Conservation (phyloP, 257 asterid genomes). For the Striga asiatica region DNA sequence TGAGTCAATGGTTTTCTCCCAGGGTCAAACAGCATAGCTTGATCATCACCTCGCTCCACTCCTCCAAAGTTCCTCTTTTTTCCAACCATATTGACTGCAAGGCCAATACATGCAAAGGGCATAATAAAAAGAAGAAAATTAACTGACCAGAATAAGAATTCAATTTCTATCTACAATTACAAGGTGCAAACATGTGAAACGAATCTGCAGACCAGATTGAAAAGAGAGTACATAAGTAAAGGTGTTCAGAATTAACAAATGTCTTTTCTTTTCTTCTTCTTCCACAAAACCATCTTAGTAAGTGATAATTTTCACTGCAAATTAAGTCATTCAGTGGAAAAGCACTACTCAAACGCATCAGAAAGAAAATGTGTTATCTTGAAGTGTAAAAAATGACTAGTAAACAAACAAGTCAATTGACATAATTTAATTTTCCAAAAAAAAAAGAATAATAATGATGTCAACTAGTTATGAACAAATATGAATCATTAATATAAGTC, state of each 20-base stretch:
- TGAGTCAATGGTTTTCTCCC: conserved; percentile 61
- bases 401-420: neutral
- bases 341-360: neutral
- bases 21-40: conserved; percentile 74
- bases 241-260: neutral
- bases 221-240: neutral
- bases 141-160: neutral
- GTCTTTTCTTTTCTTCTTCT: neutral
- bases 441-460: neutral
- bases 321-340: neutral
- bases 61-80: conserved; percentile 87
- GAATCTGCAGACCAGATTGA: neutral
- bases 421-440: neutral
- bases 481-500: too few species aligned
- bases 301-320: neutral
- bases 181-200: neutral
- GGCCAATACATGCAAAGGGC: conserved; percentile 17
- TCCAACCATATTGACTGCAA: conserved; percentile 61
- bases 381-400: conserved; percentile 2
- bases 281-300: neutral
- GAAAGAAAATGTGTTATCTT: neutral
- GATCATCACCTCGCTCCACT: conserved; percentile 78
- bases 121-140: conserved; percentile 5
- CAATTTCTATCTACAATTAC: conserved; percentile 4
- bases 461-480: neutral